Evolutionary conservation across 345 rosid species (phyloP).

Genomic region (Hypericum perforatum): DNA sequence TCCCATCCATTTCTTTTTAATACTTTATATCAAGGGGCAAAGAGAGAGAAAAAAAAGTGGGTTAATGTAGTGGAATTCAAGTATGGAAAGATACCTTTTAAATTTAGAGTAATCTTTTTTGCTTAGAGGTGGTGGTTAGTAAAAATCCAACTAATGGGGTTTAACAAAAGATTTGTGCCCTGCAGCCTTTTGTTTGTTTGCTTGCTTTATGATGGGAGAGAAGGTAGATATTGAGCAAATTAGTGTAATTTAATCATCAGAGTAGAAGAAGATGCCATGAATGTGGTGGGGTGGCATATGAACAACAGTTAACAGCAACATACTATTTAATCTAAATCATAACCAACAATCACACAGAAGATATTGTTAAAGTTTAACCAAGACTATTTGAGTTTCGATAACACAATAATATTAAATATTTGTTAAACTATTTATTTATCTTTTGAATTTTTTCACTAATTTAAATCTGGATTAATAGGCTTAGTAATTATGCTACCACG

Average conservation of each 20-base stretch:
- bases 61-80: conserved; percentile 36
- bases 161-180: conserved; percentile 21
- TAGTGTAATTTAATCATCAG: conserved; percentile 8
- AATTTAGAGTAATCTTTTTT: conserved; percentile 8
- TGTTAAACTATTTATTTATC: no score
- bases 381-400: no score
- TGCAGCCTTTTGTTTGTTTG: conserved; percentile 19
- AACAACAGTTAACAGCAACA: conserved; percentile 8
- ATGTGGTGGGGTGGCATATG: conserved; percentile 23
- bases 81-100: conserved; percentile 32
- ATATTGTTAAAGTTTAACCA: no score
- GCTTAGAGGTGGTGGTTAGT: background rate
- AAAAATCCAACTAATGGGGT: conserved; percentile 27
- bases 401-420: no score
- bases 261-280: conserved; percentile 31
- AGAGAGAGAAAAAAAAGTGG: background rate
- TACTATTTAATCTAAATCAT: background rate
- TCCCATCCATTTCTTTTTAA: conserved; percentile 15
- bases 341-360: no score
- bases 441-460: no score
- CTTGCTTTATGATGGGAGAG: conserved; percentile 4
- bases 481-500: no score
- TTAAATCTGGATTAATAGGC: no score
- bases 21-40: background rate
- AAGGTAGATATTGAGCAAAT: conserved; percentile 37